Conservation (phyloP, 2,329 filamentous ascomycete genomes). For the Epichloe sibirici region DNA sequence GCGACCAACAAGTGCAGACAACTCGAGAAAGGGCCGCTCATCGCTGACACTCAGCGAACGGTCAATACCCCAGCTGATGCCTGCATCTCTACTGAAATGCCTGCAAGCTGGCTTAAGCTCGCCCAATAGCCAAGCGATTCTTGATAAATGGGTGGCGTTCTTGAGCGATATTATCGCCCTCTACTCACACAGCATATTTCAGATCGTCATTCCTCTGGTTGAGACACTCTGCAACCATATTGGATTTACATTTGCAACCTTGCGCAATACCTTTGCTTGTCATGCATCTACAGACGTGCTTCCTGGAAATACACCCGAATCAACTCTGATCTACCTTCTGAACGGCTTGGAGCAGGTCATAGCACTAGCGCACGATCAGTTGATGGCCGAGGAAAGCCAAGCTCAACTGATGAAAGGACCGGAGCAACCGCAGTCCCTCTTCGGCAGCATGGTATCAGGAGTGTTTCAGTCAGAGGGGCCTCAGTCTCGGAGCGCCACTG, state of each 20-base stretch:
- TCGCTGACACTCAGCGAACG: conserved; percentile 24
- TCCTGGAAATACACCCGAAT: conserved; percentile 39
- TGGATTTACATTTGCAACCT: conserved; percentile 54
- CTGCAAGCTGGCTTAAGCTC: conserved; percentile 73
- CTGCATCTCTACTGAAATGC: conserved; percentile 66
- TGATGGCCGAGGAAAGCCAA: conserved; percentile 64
- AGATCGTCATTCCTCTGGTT: conserved; percentile 80
- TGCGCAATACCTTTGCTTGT: conserved; percentile 51
- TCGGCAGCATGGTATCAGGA: conserved; percentile 87
- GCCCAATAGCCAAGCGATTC: conserved; percentile 55
- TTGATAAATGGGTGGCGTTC: conserved; percentile 88
- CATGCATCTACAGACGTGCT: conserved; percentile 3
- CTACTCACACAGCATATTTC: conserved; percentile 75
- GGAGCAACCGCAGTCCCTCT: conserved; percentile 76
- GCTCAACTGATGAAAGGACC: conserved; percentile 60
- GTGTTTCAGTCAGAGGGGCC: conserved; percentile 71
- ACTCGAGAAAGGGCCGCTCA: conserved; percentile 25
- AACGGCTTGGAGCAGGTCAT: conserved; percentile 87
- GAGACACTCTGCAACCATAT: conserved; percentile 80
- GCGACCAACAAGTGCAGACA: conserved; percentile 29
- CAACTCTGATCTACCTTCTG: conserved; percentile 72
- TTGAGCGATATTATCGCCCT: conserved; percentile 72
- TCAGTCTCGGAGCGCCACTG: conserved; percentile 70
- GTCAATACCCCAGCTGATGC: conserved; percentile 34
- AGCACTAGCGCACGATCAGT: conserved; percentile 71